These are phyloP conservation scores for Erodium moschatum DNA, from an alignment of 441 rosid species.

Conservation along the genomic window DNA sequence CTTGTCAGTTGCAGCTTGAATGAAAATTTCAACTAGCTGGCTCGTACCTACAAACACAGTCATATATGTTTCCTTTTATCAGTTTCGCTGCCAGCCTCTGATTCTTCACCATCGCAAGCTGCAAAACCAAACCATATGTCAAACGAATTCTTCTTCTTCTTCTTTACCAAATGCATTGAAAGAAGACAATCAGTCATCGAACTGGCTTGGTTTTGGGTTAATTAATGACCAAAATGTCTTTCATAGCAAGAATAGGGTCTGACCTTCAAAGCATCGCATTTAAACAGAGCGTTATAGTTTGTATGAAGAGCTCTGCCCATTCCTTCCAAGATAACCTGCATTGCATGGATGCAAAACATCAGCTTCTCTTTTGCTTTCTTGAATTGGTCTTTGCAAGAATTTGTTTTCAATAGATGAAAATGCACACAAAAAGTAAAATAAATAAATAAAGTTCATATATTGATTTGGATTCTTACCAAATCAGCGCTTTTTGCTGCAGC, in stretches of 20 bases:
- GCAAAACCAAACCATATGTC: conserved; percentile 21
- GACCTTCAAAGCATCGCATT: conserved; percentile 90
- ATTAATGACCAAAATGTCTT: too few relatives aligned
- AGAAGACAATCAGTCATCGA: too few relatives aligned
- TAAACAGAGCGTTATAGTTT: conserved; percentile 69
- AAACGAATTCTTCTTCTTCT: too few relatives aligned
- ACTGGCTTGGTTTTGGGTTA: too few relatives aligned
- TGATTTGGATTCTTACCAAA: conserved; percentile 43
- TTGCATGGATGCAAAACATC: neutral
- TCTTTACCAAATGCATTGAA: too few relatives aligned
- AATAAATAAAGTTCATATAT: neutral
- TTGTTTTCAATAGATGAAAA: too few relatives aligned
- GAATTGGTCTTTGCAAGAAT: too few relatives aligned
- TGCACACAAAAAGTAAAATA: too few relatives aligned
- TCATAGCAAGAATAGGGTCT: too few relatives aligned
- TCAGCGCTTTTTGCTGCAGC: conserved; percentile 91
- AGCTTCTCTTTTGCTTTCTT: neutral
- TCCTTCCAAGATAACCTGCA: conserved; percentile 88
- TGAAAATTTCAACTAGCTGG: conserved; percentile 30
- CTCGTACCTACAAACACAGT: conserved; percentile 90
- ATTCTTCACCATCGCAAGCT: conserved; percentile 99
- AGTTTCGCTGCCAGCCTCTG: conserved; percentile 91
- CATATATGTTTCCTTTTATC: conserved; percentile 71
- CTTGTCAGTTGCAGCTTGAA: neutral
- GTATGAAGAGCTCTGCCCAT: conserved; percentile 98